Percentiles rank a stretch among this genome's conserved stretches.
phyloP scores from a whole-genome alignment of 73 alveolate species.

The Paramecium sonneborni region DNA sequence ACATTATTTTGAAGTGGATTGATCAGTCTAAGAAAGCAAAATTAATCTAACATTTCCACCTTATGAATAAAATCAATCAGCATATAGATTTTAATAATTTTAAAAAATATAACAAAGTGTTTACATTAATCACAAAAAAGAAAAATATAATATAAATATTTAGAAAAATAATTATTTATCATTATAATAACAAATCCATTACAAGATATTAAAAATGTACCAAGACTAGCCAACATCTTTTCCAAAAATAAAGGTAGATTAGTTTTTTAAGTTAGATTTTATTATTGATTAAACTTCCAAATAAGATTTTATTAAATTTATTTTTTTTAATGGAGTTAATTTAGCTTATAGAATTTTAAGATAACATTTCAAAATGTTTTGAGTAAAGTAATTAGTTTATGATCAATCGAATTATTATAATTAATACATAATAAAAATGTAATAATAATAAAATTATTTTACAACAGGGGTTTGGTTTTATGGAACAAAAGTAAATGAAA shows the following conservation, averaged over 20 bases:
- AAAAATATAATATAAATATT: not conserved
- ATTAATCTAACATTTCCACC: not conserved
- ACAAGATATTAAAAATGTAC: not conserved
- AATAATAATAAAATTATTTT: not conserved
- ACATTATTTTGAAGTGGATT: constrained; percentile 29
- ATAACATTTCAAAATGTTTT: not conserved
- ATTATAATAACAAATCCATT: not conserved
- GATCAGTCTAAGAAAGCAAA: not conserved
- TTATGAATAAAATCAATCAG: not conserved
- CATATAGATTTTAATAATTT: not conserved
- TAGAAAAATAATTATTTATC: not conserved
- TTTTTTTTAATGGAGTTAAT: constrained; percentile 47
- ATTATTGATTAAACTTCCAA: not conserved
- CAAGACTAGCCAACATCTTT: not conserved
- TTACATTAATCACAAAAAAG: not conserved
- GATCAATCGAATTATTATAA: not conserved
- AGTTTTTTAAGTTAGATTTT: not conserved
- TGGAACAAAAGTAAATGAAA: not conserved
- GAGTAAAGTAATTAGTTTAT: not conserved
- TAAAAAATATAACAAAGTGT: not conserved
- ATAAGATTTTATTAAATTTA: not conserved
- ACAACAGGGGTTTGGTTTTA: constrained; percentile 27
- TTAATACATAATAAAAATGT: not conserved
- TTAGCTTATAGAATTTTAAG: not conserved
- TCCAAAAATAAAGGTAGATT: not conserved